Evolutionary conservation across 2,329 filamentous ascomycete species (phyloP).

Genomic region (Emydomyces testavorans): DNA sequence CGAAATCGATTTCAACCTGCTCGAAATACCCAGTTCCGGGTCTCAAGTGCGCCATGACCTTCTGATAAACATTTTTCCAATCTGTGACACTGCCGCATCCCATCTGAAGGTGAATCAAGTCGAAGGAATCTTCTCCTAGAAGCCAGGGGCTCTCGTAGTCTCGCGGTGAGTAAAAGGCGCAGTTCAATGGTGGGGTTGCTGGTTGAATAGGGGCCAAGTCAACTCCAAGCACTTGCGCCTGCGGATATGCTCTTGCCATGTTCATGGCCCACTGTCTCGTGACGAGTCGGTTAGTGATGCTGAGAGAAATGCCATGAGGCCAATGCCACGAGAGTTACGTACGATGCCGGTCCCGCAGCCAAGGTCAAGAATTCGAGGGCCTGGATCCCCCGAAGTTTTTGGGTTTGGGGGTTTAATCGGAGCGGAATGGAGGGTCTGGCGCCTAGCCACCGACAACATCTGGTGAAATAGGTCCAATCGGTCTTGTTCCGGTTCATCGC

Average conservation of each 20-base stretch:
- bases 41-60: slow-evolving; percentile 60
- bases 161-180: slow-evolving; percentile 54
- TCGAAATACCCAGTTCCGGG: slow-evolving; percentile 68
- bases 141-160: slow-evolving; percentile 72
- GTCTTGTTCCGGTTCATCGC: slow-evolving; percentile 66
- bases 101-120: slow-evolving; percentile 74
- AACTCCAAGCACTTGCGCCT: slow-evolving; percentile 49
- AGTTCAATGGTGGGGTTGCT: slow-evolving; percentile 57
- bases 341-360: slow-evolving; percentile 75
- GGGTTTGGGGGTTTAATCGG: slow-evolving; percentile 20
- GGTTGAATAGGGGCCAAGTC: slow-evolving; percentile 54
- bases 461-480: slow-evolving; percentile 75
- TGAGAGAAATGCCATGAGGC: background rate
- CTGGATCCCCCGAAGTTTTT: slow-evolving; percentile 6
- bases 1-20: slow-evolving; percentile 79
- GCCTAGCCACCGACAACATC: slow-evolving; percentile 55
- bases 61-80: slow-evolving; percentile 64
- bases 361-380: slow-evolving; percentile 48
- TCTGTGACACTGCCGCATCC: slow-evolving; percentile 64
- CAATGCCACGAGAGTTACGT: background rate
- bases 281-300: background rate
- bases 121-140: slow-evolving; percentile 56
- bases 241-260: slow-evolving; percentile 57
- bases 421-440: slow-evolving; percentile 35
- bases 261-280: slow-evolving; percentile 60